These are phyloP conservation scores for Scolecobasidium constrictum DNA, from an alignment of 2,329 filamentous ascomycete species.

Conservation along the genomic window DNA sequence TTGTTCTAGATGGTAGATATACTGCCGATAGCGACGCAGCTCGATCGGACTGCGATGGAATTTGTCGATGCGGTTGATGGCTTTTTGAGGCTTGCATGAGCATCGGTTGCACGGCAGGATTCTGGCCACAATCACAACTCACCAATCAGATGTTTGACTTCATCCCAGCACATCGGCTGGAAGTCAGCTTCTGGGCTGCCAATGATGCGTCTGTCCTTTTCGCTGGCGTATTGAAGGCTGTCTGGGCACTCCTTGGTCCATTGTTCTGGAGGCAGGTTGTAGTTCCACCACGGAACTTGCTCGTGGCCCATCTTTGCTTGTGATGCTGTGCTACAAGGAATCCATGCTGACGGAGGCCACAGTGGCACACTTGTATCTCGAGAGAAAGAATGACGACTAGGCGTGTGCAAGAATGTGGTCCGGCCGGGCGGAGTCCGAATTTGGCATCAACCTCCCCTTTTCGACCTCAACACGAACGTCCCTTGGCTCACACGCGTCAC, in stretches of 20 bases:
- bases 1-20: conserved; percentile 50
- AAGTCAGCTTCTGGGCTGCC: conserved; percentile 59
- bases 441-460: too few relatives aligned
- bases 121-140: conserved; percentile 9
- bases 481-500: too few relatives aligned
- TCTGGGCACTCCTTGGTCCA: conserved; percentile 59
- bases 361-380: too few relatives aligned
- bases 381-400: too few relatives aligned
- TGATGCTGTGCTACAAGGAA: too few relatives aligned
- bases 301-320: conserved; percentile 10
- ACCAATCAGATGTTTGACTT: conserved; percentile 53
- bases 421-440: too few relatives aligned
- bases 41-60: conserved; percentile 72
- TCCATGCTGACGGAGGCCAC: too few relatives aligned
- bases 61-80: conserved; percentile 56
- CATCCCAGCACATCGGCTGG: conserved; percentile 53
- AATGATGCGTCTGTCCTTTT: conserved; percentile 62
- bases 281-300: conserved; percentile 63
- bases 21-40: conserved; percentile 66
- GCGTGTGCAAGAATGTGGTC: too few relatives aligned
- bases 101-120: too few relatives aligned
- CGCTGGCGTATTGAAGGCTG: conserved; percentile 51
- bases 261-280: conserved; percentile 57
- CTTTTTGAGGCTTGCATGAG: conserved; percentile 19
- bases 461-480: too few relatives aligned